phyloP scores from a whole-genome alignment of 352 stramenopile species.

The Chrysophaeum taylorii region DNA sequence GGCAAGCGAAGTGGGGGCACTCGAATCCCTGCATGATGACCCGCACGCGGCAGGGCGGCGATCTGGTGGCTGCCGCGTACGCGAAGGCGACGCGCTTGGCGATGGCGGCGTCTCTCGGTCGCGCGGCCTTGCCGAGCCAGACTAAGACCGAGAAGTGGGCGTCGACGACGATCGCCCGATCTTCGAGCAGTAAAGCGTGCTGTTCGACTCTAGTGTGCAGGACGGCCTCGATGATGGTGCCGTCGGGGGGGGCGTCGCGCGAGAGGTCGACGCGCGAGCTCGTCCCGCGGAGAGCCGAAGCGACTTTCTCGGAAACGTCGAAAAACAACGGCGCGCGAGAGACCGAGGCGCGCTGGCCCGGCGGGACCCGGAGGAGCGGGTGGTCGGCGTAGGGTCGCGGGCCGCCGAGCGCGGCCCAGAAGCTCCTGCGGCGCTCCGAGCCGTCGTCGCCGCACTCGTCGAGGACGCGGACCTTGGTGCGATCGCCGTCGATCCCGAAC shows the following conservation, averaged over 20 bases:
- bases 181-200: too few relatives aligned
- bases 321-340: neutral
- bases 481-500: neutral
- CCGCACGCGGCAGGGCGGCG: neutral
- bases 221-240: too few relatives aligned
- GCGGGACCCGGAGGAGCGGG: too few relatives aligned
- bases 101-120: too few relatives aligned
- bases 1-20: neutral
- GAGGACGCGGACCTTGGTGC: neutral
- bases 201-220: too few relatives aligned
- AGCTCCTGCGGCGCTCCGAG: neutral
- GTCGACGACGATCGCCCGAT: neutral
- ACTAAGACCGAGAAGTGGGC: neutral
- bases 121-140: neutral
- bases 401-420: neutral
- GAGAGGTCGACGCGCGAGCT: neutral
- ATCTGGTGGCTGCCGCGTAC: neutral
- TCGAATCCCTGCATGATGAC: neutral
- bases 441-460: neutral
- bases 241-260: too few relatives aligned
- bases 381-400: neutral
- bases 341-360: too few relatives aligned
- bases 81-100: neutral
- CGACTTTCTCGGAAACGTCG: neutral
- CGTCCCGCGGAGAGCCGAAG: neutral